Evolutionary conservation across 75 land plant species (phyloP).

Genomic region (Picea glauca): DNA sequence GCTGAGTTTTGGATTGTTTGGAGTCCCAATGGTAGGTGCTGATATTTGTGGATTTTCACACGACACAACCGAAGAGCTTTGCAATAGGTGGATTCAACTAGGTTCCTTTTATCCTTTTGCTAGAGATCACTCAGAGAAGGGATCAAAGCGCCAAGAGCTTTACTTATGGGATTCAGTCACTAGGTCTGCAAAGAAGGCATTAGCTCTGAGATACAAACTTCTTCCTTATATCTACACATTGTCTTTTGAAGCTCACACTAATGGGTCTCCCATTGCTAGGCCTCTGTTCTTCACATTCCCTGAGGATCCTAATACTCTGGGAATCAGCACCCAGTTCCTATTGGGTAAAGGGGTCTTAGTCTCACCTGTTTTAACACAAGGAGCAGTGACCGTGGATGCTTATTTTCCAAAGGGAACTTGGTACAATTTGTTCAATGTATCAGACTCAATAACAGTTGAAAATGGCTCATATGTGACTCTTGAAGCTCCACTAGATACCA

Average conservation of each 20-base stretch:
- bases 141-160: conserved; percentile 40
- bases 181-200: conserved; percentile 59
- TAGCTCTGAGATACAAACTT: conserved; percentile 64
- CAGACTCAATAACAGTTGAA: conserved; percentile 17
- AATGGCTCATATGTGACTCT: conserved; percentile 34
- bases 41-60: conserved; percentile 75
- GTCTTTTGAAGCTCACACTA: conserved; percentile 54
- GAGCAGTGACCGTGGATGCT: conserved; percentile 42
- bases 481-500: conserved; percentile 54
- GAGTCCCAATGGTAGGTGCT: conserved; percentile 87
- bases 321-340: conserved; percentile 58
- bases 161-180: conserved; percentile 65
- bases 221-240: conserved; percentile 75
- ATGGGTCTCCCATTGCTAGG: conserved; percentile 72
- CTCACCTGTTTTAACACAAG: conserved; percentile 61
- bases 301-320: conserved; percentile 27
- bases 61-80: conserved; percentile 77
- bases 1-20: conserved; percentile 61
- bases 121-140: conserved; percentile 42
- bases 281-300: conserved; percentile 82
- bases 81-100: conserved; percentile 49
- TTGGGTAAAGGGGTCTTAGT: conserved; percentile 57
- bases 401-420: conserved; percentile 63
- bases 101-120: conserved; percentile 83
- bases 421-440: conserved; percentile 59